phyloP scores from a whole-genome alignment of 1,284 basidiomycete genomes.

The Ustilago bromivora region DNA sequence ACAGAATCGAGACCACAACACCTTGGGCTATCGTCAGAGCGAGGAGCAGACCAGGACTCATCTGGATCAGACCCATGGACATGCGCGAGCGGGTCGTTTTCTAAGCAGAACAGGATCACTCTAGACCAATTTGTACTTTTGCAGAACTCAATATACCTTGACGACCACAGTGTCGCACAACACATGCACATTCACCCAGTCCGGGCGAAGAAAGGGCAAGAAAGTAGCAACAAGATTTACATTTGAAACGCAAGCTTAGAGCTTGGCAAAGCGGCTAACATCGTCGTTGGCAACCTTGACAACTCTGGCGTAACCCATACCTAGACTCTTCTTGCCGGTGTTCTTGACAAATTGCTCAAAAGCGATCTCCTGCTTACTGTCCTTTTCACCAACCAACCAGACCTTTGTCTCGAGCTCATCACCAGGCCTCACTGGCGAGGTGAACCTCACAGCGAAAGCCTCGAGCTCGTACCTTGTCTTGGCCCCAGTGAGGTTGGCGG shows the following conservation, averaged over 20 bases:
- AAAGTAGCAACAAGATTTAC: not conserved
- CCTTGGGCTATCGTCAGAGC: slow-evolving; percentile 62
- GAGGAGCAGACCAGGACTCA: slow-evolving; percentile 56
- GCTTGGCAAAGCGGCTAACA: slow-evolving; percentile 32
- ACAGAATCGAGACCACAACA: slow-evolving; percentile 42
- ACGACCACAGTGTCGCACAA: not conserved
- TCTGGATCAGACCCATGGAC: slow-evolving; percentile 60
- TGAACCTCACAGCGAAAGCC: slow-evolving; percentile 58
- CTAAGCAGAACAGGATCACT: slow-evolving; percentile 4
- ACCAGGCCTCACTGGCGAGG: slow-evolving; percentile 59
- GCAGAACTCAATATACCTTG: slow-evolving; percentile 4
- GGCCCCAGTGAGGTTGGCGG: slow-evolving; percentile 27
- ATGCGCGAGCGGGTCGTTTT: slow-evolving; percentile 51
- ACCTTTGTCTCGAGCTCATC: slow-evolving; percentile 60
- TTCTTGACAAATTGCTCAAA: slow-evolving; percentile 58
- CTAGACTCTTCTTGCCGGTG: slow-evolving; percentile 60
- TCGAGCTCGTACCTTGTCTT: slow-evolving; percentile 34
- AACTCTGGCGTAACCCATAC: slow-evolving; percentile 54
- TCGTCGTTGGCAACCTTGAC: slow-evolving; percentile 34
- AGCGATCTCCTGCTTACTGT: slow-evolving; percentile 50
- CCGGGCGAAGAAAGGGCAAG: too few relatives aligned
- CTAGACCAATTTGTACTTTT: not conserved
- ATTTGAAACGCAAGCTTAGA: slow-evolving; percentile 8
- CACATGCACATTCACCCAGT: not conserved
- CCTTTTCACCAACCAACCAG: slow-evolving; percentile 54